Base-by-base conservation (phyloP, 2,329 filamentous ascomycete species). In the Fusarium camptoceras region DNA sequence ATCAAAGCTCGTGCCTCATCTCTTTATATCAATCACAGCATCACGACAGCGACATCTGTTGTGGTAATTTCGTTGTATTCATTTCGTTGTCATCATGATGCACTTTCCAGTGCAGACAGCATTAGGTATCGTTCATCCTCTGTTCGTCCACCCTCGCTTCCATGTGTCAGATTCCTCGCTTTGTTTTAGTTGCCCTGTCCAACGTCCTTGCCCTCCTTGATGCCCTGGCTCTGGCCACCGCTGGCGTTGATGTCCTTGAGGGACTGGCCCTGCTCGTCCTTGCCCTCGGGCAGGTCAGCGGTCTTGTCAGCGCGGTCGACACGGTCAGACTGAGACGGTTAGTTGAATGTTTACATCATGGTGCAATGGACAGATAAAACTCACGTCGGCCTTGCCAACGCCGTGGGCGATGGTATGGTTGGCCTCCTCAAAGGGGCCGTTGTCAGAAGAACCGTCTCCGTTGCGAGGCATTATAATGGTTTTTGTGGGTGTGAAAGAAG, bases 231-330 rank as follows among this genome's bases (percentile, higher is more conserved):
- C 50, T 79, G 70, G 8, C 84, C 84, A 8, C 81, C 84, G 62
- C 82, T 83, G 43, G 83, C 83, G 31, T 77, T 76, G 64, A 76
- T 47, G 54, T 79, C 83, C 42, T 79, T 64, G 4, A 86, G 66
- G 1, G 76, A 84, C 2, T 74, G 72, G 14, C 85, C 85, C 59
- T 84, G 78, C 62, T 85, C 83, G 7, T 77, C 66, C 28, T 74
- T 71, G 25, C 78, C 77, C 74, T 86, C 81, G 11, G 85, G 85
- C 48, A 85, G 70, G 3, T 80, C 79, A 2, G 85, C 85, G 3
- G 83, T 82, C 80, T 86, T 87, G 76, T 85, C 80, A 16, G 84
- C 83, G 58, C 84, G 82, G 54, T 75, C 71, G 31, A 86, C 83
- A 28, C 81, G 80, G 56, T 73, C 63, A 18, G 71, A 74, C 77